These are phyloP conservation scores for Aschersonia sp. DNA, from an alignment of 2,329 filamentous ascomycete species.

Conservation along the genomic window DNA sequence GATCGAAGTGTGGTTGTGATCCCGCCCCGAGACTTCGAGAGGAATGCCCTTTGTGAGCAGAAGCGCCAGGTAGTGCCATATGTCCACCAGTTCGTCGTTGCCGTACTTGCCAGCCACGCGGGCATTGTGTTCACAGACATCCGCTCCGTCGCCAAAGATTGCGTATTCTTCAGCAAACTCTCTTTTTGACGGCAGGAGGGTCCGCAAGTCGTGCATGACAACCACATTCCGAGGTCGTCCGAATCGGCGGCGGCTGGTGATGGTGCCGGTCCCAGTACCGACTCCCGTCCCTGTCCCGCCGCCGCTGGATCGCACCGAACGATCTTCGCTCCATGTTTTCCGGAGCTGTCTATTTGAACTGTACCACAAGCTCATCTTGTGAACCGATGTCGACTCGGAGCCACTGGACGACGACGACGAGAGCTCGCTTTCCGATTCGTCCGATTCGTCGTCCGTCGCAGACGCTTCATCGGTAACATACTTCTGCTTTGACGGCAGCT, in stretches of 20 bases:
- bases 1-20: slow-evolving; percentile 41
- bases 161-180: slow-evolving; percentile 66
- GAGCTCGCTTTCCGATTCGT: slow-evolving; percentile 32
- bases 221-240: slow-evolving; percentile 52
- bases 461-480: slow-evolving; percentile 34
- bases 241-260: slow-evolving; percentile 20
- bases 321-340: slow-evolving; percentile 41
- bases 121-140: slow-evolving; percentile 76
- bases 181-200: slow-evolving; percentile 63
- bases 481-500: slow-evolving; percentile 31
- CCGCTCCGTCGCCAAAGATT: slow-evolving; percentile 69
- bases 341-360: slow-evolving; percentile 34
- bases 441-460: slow-evolving; percentile 33
- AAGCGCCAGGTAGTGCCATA: slow-evolving; percentile 72
- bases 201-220: slow-evolving; percentile 54
- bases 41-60: slow-evolving; percentile 66
- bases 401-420: slow-evolving; percentile 39
- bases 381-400: slow-evolving; percentile 48
- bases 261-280: slow-evolving; percentile 31
- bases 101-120: slow-evolving; percentile 58
- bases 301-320: slow-evolving; percentile 43
- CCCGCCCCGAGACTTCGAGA: slow-evolving; percentile 44
- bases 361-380: slow-evolving; percentile 43
- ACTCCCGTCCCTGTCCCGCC: slow-evolving; percentile 37
- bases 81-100: slow-evolving; percentile 55